Base-by-base conservation (phyloP, 768 basidiomycete genomes). In the Pisolithus sp. region DNA sequence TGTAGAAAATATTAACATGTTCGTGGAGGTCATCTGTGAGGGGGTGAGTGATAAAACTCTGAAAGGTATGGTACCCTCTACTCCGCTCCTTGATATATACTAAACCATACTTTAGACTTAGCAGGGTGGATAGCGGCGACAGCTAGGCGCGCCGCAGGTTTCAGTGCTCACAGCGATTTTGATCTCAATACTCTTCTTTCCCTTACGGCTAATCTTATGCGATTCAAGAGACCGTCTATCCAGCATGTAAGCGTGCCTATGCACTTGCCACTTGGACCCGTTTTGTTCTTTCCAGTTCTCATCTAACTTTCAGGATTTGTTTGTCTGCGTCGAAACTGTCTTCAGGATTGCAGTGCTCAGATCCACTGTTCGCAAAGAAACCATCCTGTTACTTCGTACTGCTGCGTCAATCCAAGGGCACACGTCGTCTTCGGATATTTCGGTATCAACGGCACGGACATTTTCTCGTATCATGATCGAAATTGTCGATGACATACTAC, bases 241-340 rank as follows among this genome's bases (percentile, higher is more conserved):
- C 28, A 20, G 24, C 48, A 50, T 20, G 45, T 30, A 28, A 23
- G 24, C 34, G 47, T 48, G 12, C 48, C 52, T 55, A 17, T 5
- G 20, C 34, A 42, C 50, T 21, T 30, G 9, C 30, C 30, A 30
- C 30, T 10, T 10, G 30, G 10, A 10, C 30, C 7, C 30, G 30
- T 30, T 34, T 13, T 34, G 34, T 34, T 34, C 34, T 34, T 13
- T 5, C 13, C 34, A 10, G 12, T 13, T 44, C 31, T 39, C 18
- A 15, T 43, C 86, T 23, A 26, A n/a, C 10, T 28, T 43, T 18
- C n/a, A 55, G 86, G 84, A 85, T 37, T 62, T 90, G 44, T 60
- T 88, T 10, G 57, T 69, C 2, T 79, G 76, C 57, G 59, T 76
- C n/a, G 85, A 87, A 54, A 79, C 76, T 4, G 69, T 82, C n/a